A percentile compares a stretch with the other conserved stretches of the same genome.
Evolutionary conservation across 352 stramenopile species (phyloP).

Genomic region (Phytophthora pisi): DNA sequence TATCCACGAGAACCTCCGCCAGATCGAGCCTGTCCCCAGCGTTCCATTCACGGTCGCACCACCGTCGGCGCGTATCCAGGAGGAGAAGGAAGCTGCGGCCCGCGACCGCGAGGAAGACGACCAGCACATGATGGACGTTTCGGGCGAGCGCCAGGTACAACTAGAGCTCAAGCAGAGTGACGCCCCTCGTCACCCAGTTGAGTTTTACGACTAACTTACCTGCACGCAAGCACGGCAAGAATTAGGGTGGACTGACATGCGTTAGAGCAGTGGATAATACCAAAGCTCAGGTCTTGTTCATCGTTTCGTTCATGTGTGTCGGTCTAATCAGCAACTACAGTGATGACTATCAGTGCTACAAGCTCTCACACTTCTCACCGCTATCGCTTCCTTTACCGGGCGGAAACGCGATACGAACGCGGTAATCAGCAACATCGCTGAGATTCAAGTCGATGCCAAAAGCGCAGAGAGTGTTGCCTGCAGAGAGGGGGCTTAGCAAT

Average conservation of each 20-base stretch:
- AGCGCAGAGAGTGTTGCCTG: too few relatives aligned
- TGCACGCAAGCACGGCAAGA: not conserved
- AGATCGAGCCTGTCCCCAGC: constrained; percentile 96
- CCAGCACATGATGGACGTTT: constrained; percentile 70
- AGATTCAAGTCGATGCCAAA: too few relatives aligned
- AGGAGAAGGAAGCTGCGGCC: constrained; percentile 54
- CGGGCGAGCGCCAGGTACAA: constrained; percentile 61
- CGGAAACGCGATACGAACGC: too few relatives aligned
- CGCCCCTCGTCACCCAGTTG: constrained; percentile 56
- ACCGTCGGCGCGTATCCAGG: constrained; percentile 40
- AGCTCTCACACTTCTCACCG: too few relatives aligned
- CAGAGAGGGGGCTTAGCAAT: too few relatives aligned
- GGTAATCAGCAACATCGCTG: too few relatives aligned
- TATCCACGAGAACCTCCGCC: constrained; percentile 95
- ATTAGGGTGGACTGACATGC: constrained; percentile 16
- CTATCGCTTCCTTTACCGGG: too few relatives aligned
- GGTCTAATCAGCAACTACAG: not conserved
- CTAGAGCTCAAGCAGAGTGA: constrained; percentile 61
- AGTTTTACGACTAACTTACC: constrained; percentile 83
- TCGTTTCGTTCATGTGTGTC: not conserved
- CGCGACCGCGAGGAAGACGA: constrained; percentile 71
- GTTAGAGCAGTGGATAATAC: constrained; percentile 22
- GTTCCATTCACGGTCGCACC: constrained; percentile 95
- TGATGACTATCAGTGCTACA: not conserved
- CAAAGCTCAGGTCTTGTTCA: constrained; percentile 23